phyloP scores from a whole-genome alignment of 371 early-diverging fungal genomes.

The Syncephalastrum racemosum region DNA sequence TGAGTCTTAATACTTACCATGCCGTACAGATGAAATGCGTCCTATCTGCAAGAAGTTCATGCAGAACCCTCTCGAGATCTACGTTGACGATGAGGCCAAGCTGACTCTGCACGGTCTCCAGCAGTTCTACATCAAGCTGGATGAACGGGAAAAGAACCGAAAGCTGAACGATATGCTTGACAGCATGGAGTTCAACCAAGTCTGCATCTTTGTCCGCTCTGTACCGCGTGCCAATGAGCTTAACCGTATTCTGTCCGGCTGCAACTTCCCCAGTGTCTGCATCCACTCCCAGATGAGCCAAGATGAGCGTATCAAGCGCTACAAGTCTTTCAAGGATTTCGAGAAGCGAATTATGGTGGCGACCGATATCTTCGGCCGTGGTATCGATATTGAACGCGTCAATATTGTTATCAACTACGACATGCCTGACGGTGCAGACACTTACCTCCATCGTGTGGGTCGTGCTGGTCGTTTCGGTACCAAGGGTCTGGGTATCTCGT shows the following conservation, averaged over 20 bases:
- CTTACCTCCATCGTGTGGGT: conserved; percentile 98
- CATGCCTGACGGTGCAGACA: conserved; percentile 92
- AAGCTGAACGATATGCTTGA: conserved; percentile 93
- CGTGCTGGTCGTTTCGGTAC: conserved; percentile 99
- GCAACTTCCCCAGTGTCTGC: conserved; percentile 94
- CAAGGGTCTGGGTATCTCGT: conserved; percentile 97
- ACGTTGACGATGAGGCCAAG: conserved; percentile 98
- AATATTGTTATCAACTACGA: conserved; percentile 99
- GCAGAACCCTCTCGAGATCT: conserved; percentile 97
- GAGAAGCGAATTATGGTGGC: conserved; percentile 96
- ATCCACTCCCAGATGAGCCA: conserved; percentile 92
- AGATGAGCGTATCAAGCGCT: conserved; percentile 89
- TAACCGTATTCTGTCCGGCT: conserved; percentile 82
- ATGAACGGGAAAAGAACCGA: conserved; percentile 91
- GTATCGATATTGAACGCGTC: conserved; percentile 98
- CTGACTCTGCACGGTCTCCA: conserved; percentile 96
- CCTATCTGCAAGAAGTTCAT: conserved; percentile 95
- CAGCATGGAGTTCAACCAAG: conserved; percentile 95
- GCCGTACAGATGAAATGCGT: conserved; percentile 82
- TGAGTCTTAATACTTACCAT: no score
- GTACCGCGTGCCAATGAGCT: conserved; percentile 86
- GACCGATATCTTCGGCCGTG: conserved; percentile 98
- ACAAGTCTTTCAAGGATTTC: conserved; percentile 96
- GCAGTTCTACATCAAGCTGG: conserved; percentile 91
- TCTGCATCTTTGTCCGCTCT: conserved; percentile 97